phyloP scores from a whole-genome alignment of 2,329 filamentous ascomycete genomes.

The Penicillium sclerotiorum region DNA sequence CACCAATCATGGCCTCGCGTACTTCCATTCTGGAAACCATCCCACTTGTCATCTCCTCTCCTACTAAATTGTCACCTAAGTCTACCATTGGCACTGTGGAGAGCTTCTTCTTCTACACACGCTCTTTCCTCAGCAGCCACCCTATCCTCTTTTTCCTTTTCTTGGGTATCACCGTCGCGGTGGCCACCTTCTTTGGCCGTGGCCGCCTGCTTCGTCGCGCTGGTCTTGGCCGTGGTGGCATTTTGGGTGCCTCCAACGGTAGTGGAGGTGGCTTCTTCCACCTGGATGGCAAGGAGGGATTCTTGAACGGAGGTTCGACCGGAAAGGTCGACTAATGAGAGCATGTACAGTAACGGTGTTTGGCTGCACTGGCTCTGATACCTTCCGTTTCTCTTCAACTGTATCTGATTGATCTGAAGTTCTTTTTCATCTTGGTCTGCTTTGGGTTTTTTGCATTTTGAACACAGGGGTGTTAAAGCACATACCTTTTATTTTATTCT shows the following conservation, averaged over 20 bases:
- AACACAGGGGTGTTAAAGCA: slow-evolving; percentile 21
- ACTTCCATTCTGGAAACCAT: slow-evolving; percentile 87
- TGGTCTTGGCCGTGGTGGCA: slow-evolving; percentile 33
- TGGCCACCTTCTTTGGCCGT: slow-evolving; percentile 38
- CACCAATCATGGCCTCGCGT: slow-evolving; percentile 84
- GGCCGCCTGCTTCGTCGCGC: slow-evolving; percentile 33
- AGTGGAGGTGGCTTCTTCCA: slow-evolving; percentile 49
- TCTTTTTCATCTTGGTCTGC: slow-evolving; percentile 13
- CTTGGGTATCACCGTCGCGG: slow-evolving; percentile 38
- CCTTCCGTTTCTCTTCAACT: slow-evolving; percentile 24
- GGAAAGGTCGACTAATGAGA: slow-evolving; percentile 51
- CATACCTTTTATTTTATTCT: slow-evolving; percentile 21
- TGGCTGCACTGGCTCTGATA: slow-evolving; percentile 25
- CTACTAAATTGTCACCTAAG: slow-evolving; percentile 52
- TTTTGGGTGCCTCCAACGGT: slow-evolving; percentile 37
- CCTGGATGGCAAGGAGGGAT: slow-evolving; percentile 52
- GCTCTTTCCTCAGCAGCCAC: slow-evolving; percentile 46
- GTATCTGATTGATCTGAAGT: slow-evolving; percentile 26
- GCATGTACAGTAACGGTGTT: slow-evolving; percentile 37
- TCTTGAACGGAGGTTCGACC: slow-evolving; percentile 45
- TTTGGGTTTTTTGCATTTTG: slow-evolving; percentile 24
- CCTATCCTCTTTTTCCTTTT: slow-evolving; percentile 47
- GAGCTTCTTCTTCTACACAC: slow-evolving; percentile 49
- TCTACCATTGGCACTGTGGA: slow-evolving; percentile 53
- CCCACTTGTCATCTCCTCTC: slow-evolving; percentile 53